phyloP scores from a whole-genome alignment of 495 filamentous ascomycete genomes.

The Pyrenula massariospora region DNA sequence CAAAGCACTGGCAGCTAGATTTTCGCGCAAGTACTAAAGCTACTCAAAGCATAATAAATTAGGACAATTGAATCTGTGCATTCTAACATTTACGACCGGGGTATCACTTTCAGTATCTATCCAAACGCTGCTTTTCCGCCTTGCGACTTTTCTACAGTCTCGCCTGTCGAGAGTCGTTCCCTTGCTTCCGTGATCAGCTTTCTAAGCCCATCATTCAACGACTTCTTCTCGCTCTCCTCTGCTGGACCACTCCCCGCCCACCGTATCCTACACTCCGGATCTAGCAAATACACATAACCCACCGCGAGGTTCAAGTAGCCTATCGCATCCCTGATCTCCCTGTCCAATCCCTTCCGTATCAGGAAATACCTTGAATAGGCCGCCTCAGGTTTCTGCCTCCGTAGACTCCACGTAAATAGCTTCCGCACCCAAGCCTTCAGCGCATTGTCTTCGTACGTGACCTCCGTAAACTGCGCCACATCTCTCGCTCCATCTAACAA shows the following conservation, averaged over 20 bases:
- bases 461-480: slow-evolving; percentile 59
- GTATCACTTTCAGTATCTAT: too few species aligned
- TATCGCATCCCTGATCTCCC: slow-evolving; percentile 63
- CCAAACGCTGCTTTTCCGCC: neutral
- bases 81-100: too few species aligned
- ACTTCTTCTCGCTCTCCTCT: slow-evolving; percentile 54
- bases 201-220: slow-evolving; percentile 54
- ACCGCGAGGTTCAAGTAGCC: slow-evolving; percentile 80
- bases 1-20: too few species aligned
- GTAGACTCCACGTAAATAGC: slow-evolving; percentile 52
- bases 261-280: slow-evolving; percentile 75
- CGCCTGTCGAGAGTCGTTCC: neutral
- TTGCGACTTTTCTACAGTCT: neutral
- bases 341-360: slow-evolving; percentile 62
- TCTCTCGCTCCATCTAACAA: slow-evolving; percentile 32
- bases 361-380: slow-evolving; percentile 73
- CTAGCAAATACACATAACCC: slow-evolving; percentile 88
- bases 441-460: slow-evolving; percentile 76
- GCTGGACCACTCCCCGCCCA: slow-evolving; percentile 89
- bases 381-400: slow-evolving; percentile 38
- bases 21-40: too few species aligned
- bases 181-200: slow-evolving; percentile 51
- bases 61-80: too few species aligned
- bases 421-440: slow-evolving; percentile 65
- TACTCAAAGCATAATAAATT: too few species aligned